phyloP scores from a whole-genome alignment of 345 rosid species.

The Zanthoxylum bungeanum region DNA sequence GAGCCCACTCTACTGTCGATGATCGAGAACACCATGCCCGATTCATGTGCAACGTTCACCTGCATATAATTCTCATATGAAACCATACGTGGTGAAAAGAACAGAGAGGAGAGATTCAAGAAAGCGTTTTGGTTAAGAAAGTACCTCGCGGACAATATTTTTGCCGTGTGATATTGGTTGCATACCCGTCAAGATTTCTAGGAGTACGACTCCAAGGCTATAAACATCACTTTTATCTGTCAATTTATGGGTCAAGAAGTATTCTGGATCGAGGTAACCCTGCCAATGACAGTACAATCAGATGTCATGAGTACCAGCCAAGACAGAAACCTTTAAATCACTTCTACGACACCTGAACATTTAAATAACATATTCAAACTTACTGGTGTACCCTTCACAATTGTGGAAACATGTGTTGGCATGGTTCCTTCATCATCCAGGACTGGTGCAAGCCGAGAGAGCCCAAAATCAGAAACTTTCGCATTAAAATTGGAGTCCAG shows the following conservation, averaged over 20 bases:
- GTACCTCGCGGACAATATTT: conserved; percentile 88
- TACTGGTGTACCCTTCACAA: conserved; percentile 95
- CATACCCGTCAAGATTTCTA: conserved; percentile 92
- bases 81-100: no score
- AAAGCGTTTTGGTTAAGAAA: neutral
- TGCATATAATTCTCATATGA: conserved; percentile 15
- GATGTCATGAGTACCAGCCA: neutral
- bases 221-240: conserved; percentile 95
- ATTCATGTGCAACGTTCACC: conserved; percentile 56
- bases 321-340: neutral
- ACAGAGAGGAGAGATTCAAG: neutral
- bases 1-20: conserved; percentile 80
- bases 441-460: conserved; percentile 84
- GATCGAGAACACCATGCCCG: conserved; percentile 55
- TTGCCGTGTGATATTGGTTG: conserved; percentile 83
- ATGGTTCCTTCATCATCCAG: conserved; percentile 62
- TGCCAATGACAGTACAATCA: conserved; percentile 18
- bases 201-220: conserved; percentile 88
- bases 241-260: conserved; percentile 80
- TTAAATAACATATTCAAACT: conserved; percentile 6
- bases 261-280: conserved; percentile 98
- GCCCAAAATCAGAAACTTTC: conserved; percentile 95
- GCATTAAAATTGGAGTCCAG: conserved; percentile 65
- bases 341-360: neutral
- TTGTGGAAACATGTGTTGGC: conserved; percentile 77